These are phyloP conservation scores for Aspergillus quadricinctus DNA, from an alignment of 2,329 filamentous ascomycete genomes.

Conservation along the genomic window DNA sequence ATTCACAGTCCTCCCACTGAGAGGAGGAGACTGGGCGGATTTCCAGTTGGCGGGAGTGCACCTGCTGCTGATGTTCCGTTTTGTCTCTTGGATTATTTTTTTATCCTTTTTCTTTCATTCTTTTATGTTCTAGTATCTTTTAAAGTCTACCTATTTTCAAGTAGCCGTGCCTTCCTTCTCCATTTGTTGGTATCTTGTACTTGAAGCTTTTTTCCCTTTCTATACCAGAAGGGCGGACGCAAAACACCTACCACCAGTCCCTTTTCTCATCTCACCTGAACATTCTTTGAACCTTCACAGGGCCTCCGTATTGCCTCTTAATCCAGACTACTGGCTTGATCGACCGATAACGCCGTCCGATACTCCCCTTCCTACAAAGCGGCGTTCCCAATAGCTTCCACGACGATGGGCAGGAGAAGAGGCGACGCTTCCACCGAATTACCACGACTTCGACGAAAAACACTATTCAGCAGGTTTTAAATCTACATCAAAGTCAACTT, in stretches of 20 bases:
- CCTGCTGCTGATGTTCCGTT: neutral
- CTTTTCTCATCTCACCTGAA: neutral
- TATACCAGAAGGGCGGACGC: neutral
- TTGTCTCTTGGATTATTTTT: neutral
- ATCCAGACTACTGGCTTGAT: neutral
- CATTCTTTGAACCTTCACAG: neutral
- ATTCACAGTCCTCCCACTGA: neutral
- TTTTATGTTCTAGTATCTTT: neutral
- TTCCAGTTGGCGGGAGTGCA: neutral
- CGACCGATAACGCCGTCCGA: no score
- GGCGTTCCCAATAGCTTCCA: no score
- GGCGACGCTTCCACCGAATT: no score
- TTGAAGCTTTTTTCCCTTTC: neutral
- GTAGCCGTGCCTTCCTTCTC: no score
- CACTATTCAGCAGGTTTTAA: no score
- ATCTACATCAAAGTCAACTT: no score
- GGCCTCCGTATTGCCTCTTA: neutral
- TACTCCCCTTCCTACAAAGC: no score
- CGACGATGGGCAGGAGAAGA: no score
- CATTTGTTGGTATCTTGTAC: neutral
- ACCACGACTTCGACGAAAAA: no score
- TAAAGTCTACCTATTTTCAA: neutral
- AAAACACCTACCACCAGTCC: no score
- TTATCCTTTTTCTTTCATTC: neutral
- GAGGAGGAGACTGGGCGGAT: neutral